These are phyloP conservation scores for Epichloe baconii DNA, from an alignment of 2,329 filamentous ascomycete genomes.

Conservation along the genomic window DNA sequence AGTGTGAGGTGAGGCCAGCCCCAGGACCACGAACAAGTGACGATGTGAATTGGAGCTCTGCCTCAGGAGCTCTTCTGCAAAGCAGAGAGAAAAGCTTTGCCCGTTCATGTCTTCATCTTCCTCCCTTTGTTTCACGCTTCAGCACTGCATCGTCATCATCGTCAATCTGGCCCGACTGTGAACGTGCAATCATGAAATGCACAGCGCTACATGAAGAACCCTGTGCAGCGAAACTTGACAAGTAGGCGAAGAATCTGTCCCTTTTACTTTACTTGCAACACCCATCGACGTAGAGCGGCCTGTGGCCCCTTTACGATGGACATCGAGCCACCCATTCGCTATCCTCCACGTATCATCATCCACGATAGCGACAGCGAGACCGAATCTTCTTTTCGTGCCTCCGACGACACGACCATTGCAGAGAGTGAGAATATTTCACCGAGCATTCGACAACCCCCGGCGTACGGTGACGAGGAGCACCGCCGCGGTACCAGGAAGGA, in stretches of 20 bases:
- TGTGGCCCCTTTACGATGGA: slow-evolving; percentile 6
- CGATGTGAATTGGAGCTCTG: background rate
- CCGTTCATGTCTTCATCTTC: background rate
- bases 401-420: slow-evolving; percentile 7
- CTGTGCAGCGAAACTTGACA: background rate
- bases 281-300: background rate
- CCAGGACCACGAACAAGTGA: background rate
- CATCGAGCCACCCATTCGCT: slow-evolving; percentile 4
- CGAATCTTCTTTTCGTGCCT: background rate
- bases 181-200: background rate
- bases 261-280: background rate
- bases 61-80: background rate
- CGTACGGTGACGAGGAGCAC: slow-evolving; percentile 11
- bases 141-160: background rate
- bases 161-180: background rate
- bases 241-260: background rate
- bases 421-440: slow-evolving; percentile 4
- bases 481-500: slow-evolving; percentile 8
- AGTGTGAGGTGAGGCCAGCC: background rate
- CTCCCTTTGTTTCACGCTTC: background rate
- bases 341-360: slow-evolving; percentile 5
- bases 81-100: background rate
- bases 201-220: background rate
- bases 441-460: slow-evolving; percentile 9
- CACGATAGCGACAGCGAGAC: background rate